A percentile compares a stretch with the other conserved stretches of the same genome.
Evolutionary conservation across 1,139 yeast species (phyloP).

Genomic region (Saccharomyces hybrid): DNA sequence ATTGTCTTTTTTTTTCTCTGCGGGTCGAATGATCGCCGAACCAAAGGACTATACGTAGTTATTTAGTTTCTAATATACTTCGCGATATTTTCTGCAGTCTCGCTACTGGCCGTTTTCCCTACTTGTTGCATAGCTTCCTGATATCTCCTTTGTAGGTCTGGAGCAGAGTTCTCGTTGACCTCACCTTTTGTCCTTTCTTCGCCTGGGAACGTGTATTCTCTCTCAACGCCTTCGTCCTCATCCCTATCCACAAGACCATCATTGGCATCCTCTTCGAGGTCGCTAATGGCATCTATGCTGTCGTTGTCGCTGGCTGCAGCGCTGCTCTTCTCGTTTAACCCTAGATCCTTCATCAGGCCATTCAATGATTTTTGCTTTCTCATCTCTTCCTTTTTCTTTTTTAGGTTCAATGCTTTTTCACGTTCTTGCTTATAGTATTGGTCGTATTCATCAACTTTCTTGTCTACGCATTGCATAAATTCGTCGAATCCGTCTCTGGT

Average conservation of each 20-base stretch:
- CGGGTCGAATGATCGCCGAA: background rate
- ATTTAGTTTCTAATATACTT: constrained; percentile 43
- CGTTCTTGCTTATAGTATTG: constrained; percentile 79
- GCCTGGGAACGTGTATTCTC: constrained; percentile 73
- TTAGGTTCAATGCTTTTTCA: constrained; percentile 68
- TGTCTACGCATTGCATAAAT: constrained; percentile 71
- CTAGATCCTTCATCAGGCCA: constrained; percentile 76
- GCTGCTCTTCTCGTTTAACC: constrained; percentile 41
- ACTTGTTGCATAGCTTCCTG: constrained; percentile 63
- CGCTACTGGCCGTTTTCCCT: constrained; percentile 51
- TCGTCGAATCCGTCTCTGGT: constrained; percentile 95
- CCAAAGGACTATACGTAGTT: background rate
- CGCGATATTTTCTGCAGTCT: constrained; percentile 66
- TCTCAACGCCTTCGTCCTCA: constrained; percentile 46
- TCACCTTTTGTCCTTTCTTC: constrained; percentile 55
- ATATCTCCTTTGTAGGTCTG: constrained; percentile 59
- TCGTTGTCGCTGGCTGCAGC: constrained; percentile 25
- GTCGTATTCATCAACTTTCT: constrained; percentile 82
- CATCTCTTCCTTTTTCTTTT: constrained; percentile 65
- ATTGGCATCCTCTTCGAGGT: constrained; percentile 49
- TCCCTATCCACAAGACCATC: constrained; percentile 59
- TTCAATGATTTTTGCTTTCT: constrained; percentile 65
- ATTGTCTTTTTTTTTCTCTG: background rate
- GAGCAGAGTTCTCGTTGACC: constrained; percentile 40
- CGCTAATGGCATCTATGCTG: constrained; percentile 64